Conservation (phyloP, 495 filamentous ascomycete genomes). For the Penicillium silybi region DNA sequence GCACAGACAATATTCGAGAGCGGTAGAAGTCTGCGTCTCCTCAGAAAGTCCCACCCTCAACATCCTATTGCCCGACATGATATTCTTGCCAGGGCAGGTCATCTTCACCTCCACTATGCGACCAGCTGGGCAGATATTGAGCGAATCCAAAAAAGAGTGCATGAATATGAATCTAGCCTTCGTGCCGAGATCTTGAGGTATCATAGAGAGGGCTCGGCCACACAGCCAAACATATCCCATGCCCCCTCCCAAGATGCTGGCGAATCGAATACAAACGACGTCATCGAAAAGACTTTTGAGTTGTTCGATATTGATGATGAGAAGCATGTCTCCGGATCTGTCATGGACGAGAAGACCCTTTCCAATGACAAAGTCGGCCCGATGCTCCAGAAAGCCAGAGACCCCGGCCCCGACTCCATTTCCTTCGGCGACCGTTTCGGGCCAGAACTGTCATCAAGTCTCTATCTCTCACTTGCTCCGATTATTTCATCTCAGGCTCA, state of each 20-base stretch:
- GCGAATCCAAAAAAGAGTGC: slow-evolving; percentile 54
- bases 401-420: slow-evolving; percentile 2
- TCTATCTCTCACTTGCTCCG: slow-evolving; percentile 71
- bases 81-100: slow-evolving; percentile 37
- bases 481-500: slow-evolving; percentile 68
- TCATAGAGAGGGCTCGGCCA: slow-evolving; percentile 16
- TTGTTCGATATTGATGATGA: slow-evolving; percentile 39
- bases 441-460: slow-evolving; percentile 67
- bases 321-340: slow-evolving; percentile 19
- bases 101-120: slow-evolving; percentile 63
- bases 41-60: slow-evolving; percentile 68
- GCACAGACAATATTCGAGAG: slow-evolving; percentile 69
- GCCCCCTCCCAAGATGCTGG: background rate
- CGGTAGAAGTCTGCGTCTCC: slow-evolving; percentile 69
- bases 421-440: slow-evolving; percentile 40
- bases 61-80: slow-evolving; percentile 64
- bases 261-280: slow-evolving; percentile 4
- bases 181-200: slow-evolving; percentile 41
- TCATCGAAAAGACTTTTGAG: slow-evolving; percentile 26
- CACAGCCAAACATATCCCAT: background rate
- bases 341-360: slow-evolving; percentile 21
- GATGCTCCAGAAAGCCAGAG: slow-evolving; percentile 20
- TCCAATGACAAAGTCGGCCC: slow-evolving; percentile 28
- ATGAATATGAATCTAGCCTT: slow-evolving; percentile 55
- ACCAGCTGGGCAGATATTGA: slow-evolving; percentile 76